These are phyloP conservation scores for Saturnispora sekii DNA, from an alignment of 805 yeast genomes.

Conservation along the genomic window DNA sequence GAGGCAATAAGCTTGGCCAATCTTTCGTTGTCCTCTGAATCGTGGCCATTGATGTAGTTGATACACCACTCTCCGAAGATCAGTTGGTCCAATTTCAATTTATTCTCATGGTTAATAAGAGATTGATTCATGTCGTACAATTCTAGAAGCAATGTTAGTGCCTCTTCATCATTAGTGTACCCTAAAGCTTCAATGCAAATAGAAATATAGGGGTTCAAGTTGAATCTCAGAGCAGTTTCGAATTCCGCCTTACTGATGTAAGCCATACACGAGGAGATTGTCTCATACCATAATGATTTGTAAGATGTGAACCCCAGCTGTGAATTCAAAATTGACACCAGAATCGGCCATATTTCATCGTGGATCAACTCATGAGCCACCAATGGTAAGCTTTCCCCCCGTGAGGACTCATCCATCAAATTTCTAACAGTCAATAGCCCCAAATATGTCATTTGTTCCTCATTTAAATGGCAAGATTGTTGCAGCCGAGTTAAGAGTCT, in stretches of 20 bases:
- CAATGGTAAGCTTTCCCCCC: slow-evolving; percentile 3
- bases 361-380: slow-evolving; percentile 2
- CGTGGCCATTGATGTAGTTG: slow-evolving; percentile 26
- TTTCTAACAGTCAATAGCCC: slow-evolving; percentile 2
- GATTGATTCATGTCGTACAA: slow-evolving; percentile 37
- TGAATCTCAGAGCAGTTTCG: slow-evolving; percentile 23
- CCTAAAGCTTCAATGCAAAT: slow-evolving; percentile 15
- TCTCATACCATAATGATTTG: slow-evolving; percentile 21
- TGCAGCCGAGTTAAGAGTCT: background rate
- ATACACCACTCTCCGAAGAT: slow-evolving; percentile 40
- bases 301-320: background rate
- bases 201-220: slow-evolving; percentile 15
- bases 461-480: background rate
- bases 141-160: slow-evolving; percentile 32
- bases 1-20: slow-evolving; percentile 38
- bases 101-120: slow-evolving; percentile 28
- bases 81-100: slow-evolving; percentile 23
- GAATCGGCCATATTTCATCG: slow-evolving; percentile 7
- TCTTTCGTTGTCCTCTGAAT: slow-evolving; percentile 28
- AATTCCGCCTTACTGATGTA: slow-evolving; percentile 31
- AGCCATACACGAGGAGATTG: slow-evolving; percentile 28
- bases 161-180: slow-evolving; percentile 15
- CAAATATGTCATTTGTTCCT: background rate
- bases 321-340: background rate
- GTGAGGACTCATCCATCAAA: slow-evolving; percentile 3